phyloP scores from a whole-genome alignment of 2,329 filamentous ascomycete species.

The Phaeosphaeriaceae sp. region DNA sequence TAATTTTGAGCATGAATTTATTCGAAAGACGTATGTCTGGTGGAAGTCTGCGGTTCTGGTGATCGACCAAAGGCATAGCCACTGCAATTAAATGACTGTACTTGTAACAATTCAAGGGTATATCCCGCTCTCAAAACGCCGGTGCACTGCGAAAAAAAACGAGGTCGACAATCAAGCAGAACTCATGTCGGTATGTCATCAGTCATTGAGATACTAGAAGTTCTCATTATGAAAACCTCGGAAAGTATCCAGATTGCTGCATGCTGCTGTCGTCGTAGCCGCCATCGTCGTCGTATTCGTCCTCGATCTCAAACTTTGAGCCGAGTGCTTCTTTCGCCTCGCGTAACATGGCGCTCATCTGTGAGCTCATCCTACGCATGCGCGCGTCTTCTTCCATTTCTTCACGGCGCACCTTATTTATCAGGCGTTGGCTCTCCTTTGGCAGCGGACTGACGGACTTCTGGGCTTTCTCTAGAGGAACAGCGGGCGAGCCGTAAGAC shows the following conservation, averaged over 20 bases:
- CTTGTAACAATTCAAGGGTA: background rate
- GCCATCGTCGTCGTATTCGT: conserved; percentile 31
- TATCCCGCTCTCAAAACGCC: background rate
- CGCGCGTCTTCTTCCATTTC: conserved; percentile 81
- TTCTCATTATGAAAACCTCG: conserved; percentile 2
- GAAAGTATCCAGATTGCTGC: conserved; percentile 5
- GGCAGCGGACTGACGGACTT: conserved; percentile 47
- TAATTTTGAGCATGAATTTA: too few species aligned
- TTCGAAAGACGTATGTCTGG: background rate
- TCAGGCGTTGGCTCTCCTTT: conserved; percentile 75
- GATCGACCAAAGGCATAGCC: background rate
- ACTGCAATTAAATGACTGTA: background rate
- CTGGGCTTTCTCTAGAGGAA: conserved; percentile 25
- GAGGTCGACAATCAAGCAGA: background rate
- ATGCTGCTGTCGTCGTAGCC: conserved; percentile 4
- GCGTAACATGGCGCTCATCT: conserved; percentile 84
- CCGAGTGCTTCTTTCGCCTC: conserved; percentile 87
- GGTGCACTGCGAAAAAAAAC: background rate
- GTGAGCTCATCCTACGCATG: conserved; percentile 79
- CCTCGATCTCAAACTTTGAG: conserved; percentile 52
- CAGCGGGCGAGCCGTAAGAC: conserved; percentile 40
- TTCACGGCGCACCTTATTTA: conserved; percentile 73
- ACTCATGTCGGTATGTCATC: background rate
- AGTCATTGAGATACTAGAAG: background rate
- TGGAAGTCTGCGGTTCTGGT: background rate